A percentile compares a stretch with the other conserved stretches of the same genome.
These are phyloP conservation scores for Yarrowia sp. DNA, from an alignment of 805 yeast genomes.

Conservation along the genomic window DNA sequence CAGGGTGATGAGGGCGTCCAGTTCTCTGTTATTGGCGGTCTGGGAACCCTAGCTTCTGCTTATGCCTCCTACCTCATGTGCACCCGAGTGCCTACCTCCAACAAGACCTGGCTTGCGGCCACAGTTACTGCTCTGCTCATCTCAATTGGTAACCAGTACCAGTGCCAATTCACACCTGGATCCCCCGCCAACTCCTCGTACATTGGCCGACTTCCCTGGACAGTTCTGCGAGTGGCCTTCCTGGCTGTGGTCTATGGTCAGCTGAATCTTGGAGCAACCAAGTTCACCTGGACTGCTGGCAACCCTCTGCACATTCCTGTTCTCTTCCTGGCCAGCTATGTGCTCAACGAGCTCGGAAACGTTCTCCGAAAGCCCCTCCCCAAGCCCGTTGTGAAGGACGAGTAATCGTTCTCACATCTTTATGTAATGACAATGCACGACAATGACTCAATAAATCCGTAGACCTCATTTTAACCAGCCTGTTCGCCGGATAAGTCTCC, in stretches of 20 bases:
- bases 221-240: conserved; percentile 4
- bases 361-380: conserved; percentile 4
- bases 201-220: conserved; percentile 21
- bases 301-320: conserved; percentile 12
- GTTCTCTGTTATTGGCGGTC: background rate
- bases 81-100: background rate
- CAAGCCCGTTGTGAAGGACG: conserved; percentile 5
- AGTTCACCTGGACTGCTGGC: background rate
- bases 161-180: background rate
- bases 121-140: background rate
- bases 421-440: background rate
- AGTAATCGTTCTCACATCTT: background rate
- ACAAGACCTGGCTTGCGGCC: conserved; percentile 3
- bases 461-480: background rate
- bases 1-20: conserved; percentile 20
- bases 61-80: conserved; percentile 6
- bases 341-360: conserved; percentile 2
- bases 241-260: background rate
- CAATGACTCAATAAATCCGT: background rate
- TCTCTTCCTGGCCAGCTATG: conserved; percentile 9
- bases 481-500: background rate
- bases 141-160: conserved; percentile 21
- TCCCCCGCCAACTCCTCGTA: conserved; percentile 7
- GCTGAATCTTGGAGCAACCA: background rate
- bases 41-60: conserved; percentile 5